phyloP scores from a whole-genome alignment of 768 basidiomycete species.

The Coprinellus micaceus region DNA sequence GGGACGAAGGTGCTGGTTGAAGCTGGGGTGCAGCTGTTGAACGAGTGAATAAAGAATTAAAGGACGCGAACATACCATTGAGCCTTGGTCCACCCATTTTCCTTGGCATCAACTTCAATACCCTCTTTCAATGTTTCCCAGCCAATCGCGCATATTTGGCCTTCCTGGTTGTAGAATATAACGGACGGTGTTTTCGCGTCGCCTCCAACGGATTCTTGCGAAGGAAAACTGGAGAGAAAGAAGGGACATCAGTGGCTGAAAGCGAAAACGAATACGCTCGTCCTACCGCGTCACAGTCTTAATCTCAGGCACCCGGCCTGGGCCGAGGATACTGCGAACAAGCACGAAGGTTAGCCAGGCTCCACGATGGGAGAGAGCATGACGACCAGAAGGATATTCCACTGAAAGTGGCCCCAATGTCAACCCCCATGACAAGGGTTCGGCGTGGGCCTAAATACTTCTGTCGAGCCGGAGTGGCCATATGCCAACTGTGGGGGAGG shows the following conservation, averaged over 20 bases:
- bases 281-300: constrained; percentile 35
- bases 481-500: too few relatives aligned
- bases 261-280: background rate
- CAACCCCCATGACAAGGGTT: constrained; percentile 11
- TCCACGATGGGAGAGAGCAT: background rate
- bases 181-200: constrained; percentile 41
- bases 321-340: constrained; percentile 22
- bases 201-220: constrained; percentile 33
- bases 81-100: constrained; percentile 32
- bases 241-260: too few relatives aligned
- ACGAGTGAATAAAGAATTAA: background rate
- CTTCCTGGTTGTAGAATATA: constrained; percentile 37
- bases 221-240: constrained; percentile 26
- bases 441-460: constrained; percentile 8
- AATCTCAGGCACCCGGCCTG: constrained; percentile 23
- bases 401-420: constrained; percentile 16
- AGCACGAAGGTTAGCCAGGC: background rate
- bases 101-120: constrained; percentile 31
- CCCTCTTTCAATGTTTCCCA: constrained; percentile 36
- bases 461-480: background rate
- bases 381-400: constrained; percentile 16
- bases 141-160: constrained; percentile 32
- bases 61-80: constrained; percentile 31
- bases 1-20: constrained; percentile 21
- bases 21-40: constrained; percentile 17